Base-by-base conservation (phyloP, 2,329 filamentous ascomycete genomes). In the Fusarium hainanense region DNA sequence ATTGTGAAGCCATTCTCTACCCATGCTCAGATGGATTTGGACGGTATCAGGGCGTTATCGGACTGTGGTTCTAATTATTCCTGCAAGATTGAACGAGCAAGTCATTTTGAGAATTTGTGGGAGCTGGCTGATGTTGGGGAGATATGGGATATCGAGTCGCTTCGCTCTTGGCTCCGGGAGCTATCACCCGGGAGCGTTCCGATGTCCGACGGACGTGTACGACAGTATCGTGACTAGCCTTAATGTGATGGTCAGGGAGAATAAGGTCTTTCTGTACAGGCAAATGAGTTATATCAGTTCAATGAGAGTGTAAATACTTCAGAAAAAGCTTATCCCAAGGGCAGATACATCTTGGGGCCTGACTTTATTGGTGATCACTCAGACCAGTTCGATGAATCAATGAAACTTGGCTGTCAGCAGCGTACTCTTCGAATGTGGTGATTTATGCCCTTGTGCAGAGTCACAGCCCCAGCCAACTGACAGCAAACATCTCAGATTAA, bases 141-240 rank as follows among this genome's bases (percentile, higher is more conserved):
- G 20, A 41, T 63, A 11, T 63, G 59, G 57, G 59, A 63, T 7
- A 47, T 63, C 14, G 59, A 61, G 9, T 63, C 59, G 6, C 30
- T 63, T 0, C 57, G 59, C 12, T 44, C 40, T 25, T 63, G 59
- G 59, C 27, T 63, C 8, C n/a, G 46, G 3, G 37, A 20, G 7
- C 41, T 63, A 8, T 47, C 57, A 12, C 59, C 57, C 2, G 25
- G 12, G 4, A 54, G 46, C n/a, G 59, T 62, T 10, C 59, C 59
- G 2, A 42, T 41, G 25, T 54, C 46, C 0, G 37, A 11, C 14
- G 59, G 59, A 1, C 59, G 59, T 1, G 41, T 62, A 18, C n/a
- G 25, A 11, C 8, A 51, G 7, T 61, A 60, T 10, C 16, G 54
- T 6, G 58, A 59, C 21, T 59, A 42, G n/a, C 8, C 21, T 8